phyloP scores from a whole-genome alignment of 2,329 filamentous ascomycete species.

The Aspergillus novoparasiticus region DNA sequence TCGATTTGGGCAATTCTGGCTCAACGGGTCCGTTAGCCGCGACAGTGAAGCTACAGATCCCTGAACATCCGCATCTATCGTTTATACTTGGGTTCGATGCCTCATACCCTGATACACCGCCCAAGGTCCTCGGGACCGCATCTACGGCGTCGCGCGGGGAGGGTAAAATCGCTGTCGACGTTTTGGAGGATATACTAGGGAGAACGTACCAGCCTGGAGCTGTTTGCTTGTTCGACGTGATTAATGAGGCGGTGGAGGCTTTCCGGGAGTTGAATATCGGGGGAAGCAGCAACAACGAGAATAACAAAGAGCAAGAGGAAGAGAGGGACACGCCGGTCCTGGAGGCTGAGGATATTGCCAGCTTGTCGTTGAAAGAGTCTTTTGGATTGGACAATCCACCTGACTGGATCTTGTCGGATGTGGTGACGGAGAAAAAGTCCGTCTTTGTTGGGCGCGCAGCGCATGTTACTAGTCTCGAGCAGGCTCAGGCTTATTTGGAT shows the following conservation, averaged over 20 bases:
- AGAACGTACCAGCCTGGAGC: conserved; percentile 71
- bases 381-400: conserved; percentile 47
- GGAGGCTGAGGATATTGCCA: conserved; percentile 26
- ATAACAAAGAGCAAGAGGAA: conserved; percentile 17
- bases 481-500: conserved; percentile 71
- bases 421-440: conserved; percentile 79
- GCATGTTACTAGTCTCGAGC: conserved; percentile 65
- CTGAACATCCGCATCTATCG: conserved; percentile 54
- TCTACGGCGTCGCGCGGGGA: conserved; percentile 73
- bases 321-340: conserved; percentile 12
- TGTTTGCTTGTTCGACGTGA: conserved; percentile 88
- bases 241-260: conserved; percentile 63
- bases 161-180: conserved; percentile 68
- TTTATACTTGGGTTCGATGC: conserved; percentile 66
- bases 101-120: conserved; percentile 74
- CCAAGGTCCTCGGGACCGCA: conserved; percentile 75
- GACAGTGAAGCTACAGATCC: conserved; percentile 66
- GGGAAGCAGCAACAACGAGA: conserved; percentile 18
- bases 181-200: conserved; percentile 68
- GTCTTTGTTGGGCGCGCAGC: conserved; percentile 82
- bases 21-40: conserved; percentile 29
- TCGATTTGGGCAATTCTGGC: conserved; percentile 30
- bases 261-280: conserved; percentile 59
- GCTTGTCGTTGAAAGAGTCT: conserved; percentile 30
- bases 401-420: conserved; percentile 73